Base-by-base conservation (phyloP, 768 basidiomycete species). In the Baorangia bicolor region DNA sequence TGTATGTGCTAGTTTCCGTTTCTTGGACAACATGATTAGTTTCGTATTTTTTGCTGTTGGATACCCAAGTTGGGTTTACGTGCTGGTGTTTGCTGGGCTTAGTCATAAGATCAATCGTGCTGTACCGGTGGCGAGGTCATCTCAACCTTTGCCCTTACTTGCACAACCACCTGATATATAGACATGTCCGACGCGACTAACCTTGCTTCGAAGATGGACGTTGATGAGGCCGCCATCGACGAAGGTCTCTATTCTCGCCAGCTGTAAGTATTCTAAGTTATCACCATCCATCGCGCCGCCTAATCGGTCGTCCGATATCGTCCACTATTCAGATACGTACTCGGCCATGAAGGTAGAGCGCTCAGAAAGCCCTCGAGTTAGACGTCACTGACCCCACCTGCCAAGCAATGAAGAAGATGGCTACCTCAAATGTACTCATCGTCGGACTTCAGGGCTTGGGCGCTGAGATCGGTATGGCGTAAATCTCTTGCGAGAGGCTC, bases 341-440 rank as follows among this genome's bases (percentile, higher is more conserved):
- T 98, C 27, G 95, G 95, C 30, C 94, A 98, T 71, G 95, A 98
- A 83, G 95, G 95, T 92, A 51, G 42, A 50, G 13, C 28, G 5
- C 11, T 21, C 35, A 13, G 48, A 28, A 42, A 31, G n/a, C 27
- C 31, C 27, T 28, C 43, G 18, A 33, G 47, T 23, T 21, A n/a
- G 48, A 23, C 4, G 16, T 64, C 23, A 42, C 59, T 72, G 47
- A 75, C 31, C 10, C 21, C 30, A n/a, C 42, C 27, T 43, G n/a
- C 12, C 9, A 63, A 98, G 96, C 96, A 42, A 98, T 98, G 97
- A 97, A 97, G 81, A 88, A 87, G 68, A 98, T 99, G 97, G 96
- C 97, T 8, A 79, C 83, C 16, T 98, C 95, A 35, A 97, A 97
- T 68, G 90, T 98, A 39, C 83, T 99, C 59, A 85, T 99, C 59